These are phyloP conservation scores for Hibiscus trionum DNA, from an alignment of 345 rosid genomes.

Conservation along the genomic window DNA sequence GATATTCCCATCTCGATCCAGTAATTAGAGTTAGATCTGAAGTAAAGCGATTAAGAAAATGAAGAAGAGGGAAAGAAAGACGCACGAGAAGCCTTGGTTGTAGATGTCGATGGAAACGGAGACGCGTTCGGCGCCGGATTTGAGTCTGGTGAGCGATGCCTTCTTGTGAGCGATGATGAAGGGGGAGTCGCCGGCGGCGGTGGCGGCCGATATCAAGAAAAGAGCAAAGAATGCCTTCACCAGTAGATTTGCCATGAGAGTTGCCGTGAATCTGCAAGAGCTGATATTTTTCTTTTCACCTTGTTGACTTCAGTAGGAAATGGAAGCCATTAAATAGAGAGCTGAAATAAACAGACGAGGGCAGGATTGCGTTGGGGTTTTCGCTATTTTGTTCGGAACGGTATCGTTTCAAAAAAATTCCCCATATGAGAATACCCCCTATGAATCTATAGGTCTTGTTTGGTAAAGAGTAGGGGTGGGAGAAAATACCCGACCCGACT, in stretches of 20 bases:
- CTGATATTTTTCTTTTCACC: background rate
- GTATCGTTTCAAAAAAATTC: too few relatives aligned
- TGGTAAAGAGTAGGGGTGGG: too few relatives aligned
- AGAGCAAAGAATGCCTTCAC: conserved; percentile 32
- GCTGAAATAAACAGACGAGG: too few relatives aligned
- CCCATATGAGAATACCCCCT: too few relatives aligned
- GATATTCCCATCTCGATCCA: too few relatives aligned
- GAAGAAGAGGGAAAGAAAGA: conserved; percentile 6
- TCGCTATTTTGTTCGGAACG: too few relatives aligned
- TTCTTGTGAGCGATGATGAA: conserved; percentile 40
- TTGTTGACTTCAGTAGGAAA: background rate
- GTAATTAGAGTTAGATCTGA: conserved; percentile 7
- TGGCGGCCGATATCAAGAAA: conserved; percentile 37
- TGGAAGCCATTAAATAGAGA: background rate
- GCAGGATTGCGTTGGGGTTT: too few relatives aligned
- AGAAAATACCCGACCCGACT: too few relatives aligned
- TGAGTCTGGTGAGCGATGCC: conserved; percentile 53
- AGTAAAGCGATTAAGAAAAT: background rate
- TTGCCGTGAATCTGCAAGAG: conserved; percentile 11
- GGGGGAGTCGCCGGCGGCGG: conserved; percentile 65
- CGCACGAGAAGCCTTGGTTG: conserved; percentile 89
- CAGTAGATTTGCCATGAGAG: conserved; percentile 21
- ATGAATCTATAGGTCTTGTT: too few relatives aligned
- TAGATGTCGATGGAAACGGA: conserved; percentile 71
- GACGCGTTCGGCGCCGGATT: conserved; percentile 86